Evolutionary conservation across 345 rosid genomes (phyloP), one percentile per base, ranked within the genome.

Genomic region (Arabidopsis suecica): DNA sequence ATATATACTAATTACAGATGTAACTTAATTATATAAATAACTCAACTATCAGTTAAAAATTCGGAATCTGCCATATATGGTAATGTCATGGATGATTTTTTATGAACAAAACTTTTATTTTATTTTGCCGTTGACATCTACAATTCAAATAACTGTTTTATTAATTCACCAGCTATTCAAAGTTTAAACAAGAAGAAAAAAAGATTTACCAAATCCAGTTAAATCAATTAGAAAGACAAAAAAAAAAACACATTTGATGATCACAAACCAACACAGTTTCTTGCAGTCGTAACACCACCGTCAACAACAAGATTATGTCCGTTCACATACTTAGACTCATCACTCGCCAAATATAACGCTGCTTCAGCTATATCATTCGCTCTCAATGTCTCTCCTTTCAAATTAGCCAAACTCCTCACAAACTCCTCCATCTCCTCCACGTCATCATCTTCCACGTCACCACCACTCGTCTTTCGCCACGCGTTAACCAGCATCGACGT

Each of bases 301-400:
- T 93, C 98, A 11, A 93, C 94, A 4, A 88, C 96, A 68, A 93
- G 90, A 72, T 93, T 93, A 74, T 90, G 91, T 16, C 98, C 96
- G 45, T 93, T 93, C 0, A 93, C 90, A 61, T 93, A 90, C 78
- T 69, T 87, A 11, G 98, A 93, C 76, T 93, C 98, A 78, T 93
- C 98, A 65, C 93, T 83, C 0, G 89, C 93, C 56, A 93, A 85
- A 68, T 84, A 93, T 1, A 93, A 81, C 40, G 93, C 96, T 1
- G 98, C 96, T 73, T 93, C 90, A 0, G 98, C 98, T 38, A 93
- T 78, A 67, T 93, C 98, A 47, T 59, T 88, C 5, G 86, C 82
- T 81, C 83, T 85, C 0, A 93, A 66, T 0, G 91, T 84, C 23
- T 82, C 71, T 5, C 93, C 96, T 79, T 80, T 80, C 75, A 93